Evolutionary conservation across 805 yeast genomes (phyloP).

Genomic region (Wickerhamiella australiensis): DNA sequence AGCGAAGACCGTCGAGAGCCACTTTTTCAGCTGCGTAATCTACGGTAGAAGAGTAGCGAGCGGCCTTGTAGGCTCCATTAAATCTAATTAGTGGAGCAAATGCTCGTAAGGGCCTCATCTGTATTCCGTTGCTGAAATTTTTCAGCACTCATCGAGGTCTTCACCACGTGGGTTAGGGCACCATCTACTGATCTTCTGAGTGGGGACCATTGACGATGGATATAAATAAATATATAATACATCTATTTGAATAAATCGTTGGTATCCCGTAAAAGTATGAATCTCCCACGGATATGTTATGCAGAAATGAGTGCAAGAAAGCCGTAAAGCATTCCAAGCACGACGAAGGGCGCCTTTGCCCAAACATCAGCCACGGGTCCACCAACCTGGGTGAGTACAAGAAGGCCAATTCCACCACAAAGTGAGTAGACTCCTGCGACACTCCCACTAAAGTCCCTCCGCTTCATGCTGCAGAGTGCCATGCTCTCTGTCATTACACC

Average conservation of each 20-base stretch:
- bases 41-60: slow-evolving; percentile 10
- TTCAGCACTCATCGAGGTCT: not conserved
- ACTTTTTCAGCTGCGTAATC: slow-evolving; percentile 26
- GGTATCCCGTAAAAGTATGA: too few relatives aligned
- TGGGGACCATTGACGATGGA: too few relatives aligned
- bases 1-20: slow-evolving; percentile 23
- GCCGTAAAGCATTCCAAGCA: slow-evolving; percentile 36
- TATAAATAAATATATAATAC: too few relatives aligned
- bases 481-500: slow-evolving; percentile 51
- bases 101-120: slow-evolving; percentile 7
- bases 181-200: too few relatives aligned
- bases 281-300: too few relatives aligned
- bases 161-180: not conserved
- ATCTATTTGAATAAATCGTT: too few relatives aligned
- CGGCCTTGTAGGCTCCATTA: not conserved
- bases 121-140: slow-evolving; percentile 7
- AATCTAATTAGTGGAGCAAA: slow-evolving; percentile 7
- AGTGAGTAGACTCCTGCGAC: slow-evolving; percentile 59
- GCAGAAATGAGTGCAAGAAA: slow-evolving; percentile 14
- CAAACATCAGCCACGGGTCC: slow-evolving; percentile 48
- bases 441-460: slow-evolving; percentile 42
- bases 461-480: slow-evolving; percentile 43
- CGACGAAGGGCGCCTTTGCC: slow-evolving; percentile 47
- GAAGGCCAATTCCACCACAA: slow-evolving; percentile 55
- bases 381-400: slow-evolving; percentile 47